Evolutionary conservation across 495 filamentous ascomycete genomes (phyloP), one percentile per base, ranked within the genome.

Genomic region (Xylaria longipes): DNA sequence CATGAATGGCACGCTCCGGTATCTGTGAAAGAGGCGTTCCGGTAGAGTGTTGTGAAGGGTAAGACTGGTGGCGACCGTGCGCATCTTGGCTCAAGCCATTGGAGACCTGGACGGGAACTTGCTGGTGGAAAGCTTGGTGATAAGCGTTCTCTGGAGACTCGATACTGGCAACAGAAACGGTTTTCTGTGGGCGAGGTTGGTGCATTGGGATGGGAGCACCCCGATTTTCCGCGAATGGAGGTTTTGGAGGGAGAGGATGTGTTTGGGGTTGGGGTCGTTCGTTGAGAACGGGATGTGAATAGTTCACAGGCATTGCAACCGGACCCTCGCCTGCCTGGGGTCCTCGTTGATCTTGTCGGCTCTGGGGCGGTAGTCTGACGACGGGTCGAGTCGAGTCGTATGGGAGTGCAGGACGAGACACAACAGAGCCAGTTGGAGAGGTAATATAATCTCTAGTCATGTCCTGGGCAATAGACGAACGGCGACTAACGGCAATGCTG

Each of bases 11-110:
- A 67, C 93, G 92, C 80, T 98, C 96, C 9, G 96, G 96, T 67
- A 99, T 97, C 68, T 97, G 94, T 2, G 95, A 96, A 39, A 97
- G 87, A 1, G 96, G 95, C 15, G 96, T 98, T n/a, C 90, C 91
- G 6, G 86, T 87, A 27, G 94, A 92, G 35, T 89, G 79, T 72
- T 97, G 94, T 67, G 90, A 91, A 29, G 92, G 87, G 76, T 91
- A 92, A n/a, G 93, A 94, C 4, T 89, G 84, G 66, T 93, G 89
- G 60, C 92, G 89, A 48, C 84, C 84, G 74, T 95, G 93, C 1
- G 86, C 81, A 52, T 92, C 87, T n/a, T 86, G 82, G 1, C 83
- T 78, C 57, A 89, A 88, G 17, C 83, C 80, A 69, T 87, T 88
- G 37, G 88, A 87, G 58, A 89, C 86, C 65, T 93, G 90, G 11